Percentiles rank a stretch among this genome's conserved stretches.
Evolutionary conservation across 2,329 filamentous ascomycete genomes (phyloP).

Genomic region (Phyllosticta paracitricarpa): DNA sequence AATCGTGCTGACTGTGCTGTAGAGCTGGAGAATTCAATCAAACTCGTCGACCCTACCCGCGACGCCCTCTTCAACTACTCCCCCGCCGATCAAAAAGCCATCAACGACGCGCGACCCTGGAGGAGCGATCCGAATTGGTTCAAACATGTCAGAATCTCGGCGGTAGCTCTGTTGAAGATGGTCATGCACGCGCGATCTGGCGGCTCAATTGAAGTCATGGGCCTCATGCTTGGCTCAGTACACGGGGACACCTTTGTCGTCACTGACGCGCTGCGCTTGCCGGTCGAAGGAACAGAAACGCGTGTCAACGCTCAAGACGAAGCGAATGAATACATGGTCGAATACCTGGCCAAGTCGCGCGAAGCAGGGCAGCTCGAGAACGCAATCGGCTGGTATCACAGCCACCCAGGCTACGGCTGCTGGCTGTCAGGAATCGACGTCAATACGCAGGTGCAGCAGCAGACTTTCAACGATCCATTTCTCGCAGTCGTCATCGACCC

Average conservation of each 20-base stretch:
- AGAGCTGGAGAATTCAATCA: slow-evolving; percentile 80
- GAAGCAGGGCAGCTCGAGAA: slow-evolving; percentile 77
- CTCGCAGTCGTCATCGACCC: slow-evolving; percentile 94
- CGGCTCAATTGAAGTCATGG: slow-evolving; percentile 90
- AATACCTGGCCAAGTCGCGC: slow-evolving; percentile 67
- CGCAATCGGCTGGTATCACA: slow-evolving; percentile 96
- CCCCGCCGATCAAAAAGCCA: slow-evolving; percentile 54
- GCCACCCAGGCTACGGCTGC: slow-evolving; percentile 93
- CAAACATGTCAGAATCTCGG: slow-evolving; percentile 85
- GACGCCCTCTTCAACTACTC: slow-evolving; percentile 90
- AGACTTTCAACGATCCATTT: slow-evolving; percentile 80
- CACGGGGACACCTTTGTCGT: slow-evolving; percentile 78
- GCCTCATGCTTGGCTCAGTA: slow-evolving; percentile 93
- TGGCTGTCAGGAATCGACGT: slow-evolving; percentile 98
- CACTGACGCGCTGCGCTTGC: slow-evolving; percentile 85
- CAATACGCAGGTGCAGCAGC: slow-evolving; percentile 74
- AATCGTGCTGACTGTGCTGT: slow-evolving; percentile 12
- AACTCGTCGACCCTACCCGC: slow-evolving; percentile 73
- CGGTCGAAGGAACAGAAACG: slow-evolving; percentile 97
- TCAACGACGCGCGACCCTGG: slow-evolving; percentile 64
- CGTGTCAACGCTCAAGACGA: slow-evolving; percentile 92
- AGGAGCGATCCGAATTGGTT: slow-evolving; percentile 71
- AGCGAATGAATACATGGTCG: slow-evolving; percentile 93
- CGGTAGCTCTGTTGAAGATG: slow-evolving; percentile 94
- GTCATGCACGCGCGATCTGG: slow-evolving; percentile 97